A percentile compares a stretch with the other conserved stretches of the same genome.
Evolutionary conservation across 306 rosid species (phyloP).

Genomic region (Prunus kanzakura): DNA sequence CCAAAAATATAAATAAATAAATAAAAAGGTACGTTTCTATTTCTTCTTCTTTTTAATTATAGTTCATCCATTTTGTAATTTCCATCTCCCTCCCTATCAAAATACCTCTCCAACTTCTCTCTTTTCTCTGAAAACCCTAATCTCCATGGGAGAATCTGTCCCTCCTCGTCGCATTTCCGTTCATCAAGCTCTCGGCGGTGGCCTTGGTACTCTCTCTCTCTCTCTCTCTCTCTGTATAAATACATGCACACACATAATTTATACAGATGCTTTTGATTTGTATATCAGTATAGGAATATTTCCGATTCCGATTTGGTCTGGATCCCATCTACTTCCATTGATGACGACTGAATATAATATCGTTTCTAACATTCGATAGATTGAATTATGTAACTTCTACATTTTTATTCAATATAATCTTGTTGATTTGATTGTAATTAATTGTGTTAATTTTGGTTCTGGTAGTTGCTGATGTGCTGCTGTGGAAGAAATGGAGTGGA

Average conservation of each 20-base stretch:
- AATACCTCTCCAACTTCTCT: slow-evolving; percentile 5
- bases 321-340: background rate
- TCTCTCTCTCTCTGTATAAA: background rate
- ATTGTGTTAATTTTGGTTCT: slow-evolving; percentile 9
- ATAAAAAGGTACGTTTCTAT: background rate
- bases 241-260: background rate
- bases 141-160: slow-evolving; percentile 70
- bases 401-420: background rate
- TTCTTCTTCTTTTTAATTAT: background rate
- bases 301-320: slow-evolving; percentile 6
- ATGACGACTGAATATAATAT: background rate
- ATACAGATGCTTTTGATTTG: background rate
- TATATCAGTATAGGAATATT: background rate
- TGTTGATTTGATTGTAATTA: background rate
- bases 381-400: background rate
- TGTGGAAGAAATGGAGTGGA: slow-evolving; percentile 88
- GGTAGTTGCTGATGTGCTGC: slow-evolving; percentile 79
- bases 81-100: slow-evolving; percentile 14
- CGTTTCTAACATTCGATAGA: background rate
- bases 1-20: too few species aligned
- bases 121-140: slow-evolving; percentile 38
- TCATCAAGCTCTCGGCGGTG: slow-evolving; percentile 74
- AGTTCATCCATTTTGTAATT: background rate
- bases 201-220: slow-evolving; percentile 54
- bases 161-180: slow-evolving; percentile 54